Conservation (phyloP, 2,329 filamentous ascomycete species). For the Pseudogymnoascus sp. region DNA sequence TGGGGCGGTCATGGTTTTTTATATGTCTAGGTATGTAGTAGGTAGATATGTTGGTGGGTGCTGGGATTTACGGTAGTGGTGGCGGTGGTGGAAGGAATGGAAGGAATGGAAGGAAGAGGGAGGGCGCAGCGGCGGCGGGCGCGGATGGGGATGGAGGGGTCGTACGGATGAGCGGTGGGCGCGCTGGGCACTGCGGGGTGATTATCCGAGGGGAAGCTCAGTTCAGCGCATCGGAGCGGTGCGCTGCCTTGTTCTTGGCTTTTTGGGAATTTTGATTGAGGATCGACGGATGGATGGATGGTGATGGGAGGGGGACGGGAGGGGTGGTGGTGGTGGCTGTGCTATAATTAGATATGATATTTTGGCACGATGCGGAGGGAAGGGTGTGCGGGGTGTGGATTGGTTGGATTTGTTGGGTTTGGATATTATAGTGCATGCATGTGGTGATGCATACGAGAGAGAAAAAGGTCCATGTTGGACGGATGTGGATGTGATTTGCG, state of each 20-base stretch:
- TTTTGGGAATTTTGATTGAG: background rate
- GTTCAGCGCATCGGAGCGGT: background rate
- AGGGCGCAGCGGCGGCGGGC: background rate
- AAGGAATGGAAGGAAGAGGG: background rate
- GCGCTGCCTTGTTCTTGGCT: background rate
- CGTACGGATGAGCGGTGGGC: background rate
- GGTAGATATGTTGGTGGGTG: background rate
- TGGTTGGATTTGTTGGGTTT: too few relatives aligned
- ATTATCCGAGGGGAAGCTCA: too few relatives aligned
- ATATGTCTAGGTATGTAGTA: background rate
- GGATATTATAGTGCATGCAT: too few relatives aligned
- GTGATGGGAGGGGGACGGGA: background rate
- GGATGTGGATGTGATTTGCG: too few relatives aligned
- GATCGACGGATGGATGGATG: background rate
- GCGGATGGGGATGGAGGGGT: background rate
- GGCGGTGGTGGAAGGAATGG: background rate
- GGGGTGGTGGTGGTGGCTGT: background rate
- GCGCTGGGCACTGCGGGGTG: background rate
- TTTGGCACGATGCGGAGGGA: background rate
- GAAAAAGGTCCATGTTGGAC: too few relatives aligned
- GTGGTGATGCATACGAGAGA: background rate
- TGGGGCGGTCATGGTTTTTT: background rate
- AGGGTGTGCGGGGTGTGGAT: background rate
- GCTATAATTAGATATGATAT: background rate
- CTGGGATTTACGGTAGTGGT: background rate